Base-by-base conservation (phyloP, 1,284 basidiomycete species). In the Gymnopus androsaceus region DNA sequence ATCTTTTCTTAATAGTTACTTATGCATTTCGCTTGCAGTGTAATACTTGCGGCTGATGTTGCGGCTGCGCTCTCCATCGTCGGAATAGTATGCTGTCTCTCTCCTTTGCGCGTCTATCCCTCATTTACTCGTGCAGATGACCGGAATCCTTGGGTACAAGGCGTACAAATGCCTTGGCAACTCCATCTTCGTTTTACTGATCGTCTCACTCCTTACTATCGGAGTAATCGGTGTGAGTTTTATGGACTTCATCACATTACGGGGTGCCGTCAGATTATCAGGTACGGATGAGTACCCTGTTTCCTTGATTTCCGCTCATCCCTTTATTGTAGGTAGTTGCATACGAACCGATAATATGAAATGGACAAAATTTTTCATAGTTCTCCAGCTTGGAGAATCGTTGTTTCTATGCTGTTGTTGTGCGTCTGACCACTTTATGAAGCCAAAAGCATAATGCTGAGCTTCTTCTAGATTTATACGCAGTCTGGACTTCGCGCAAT, bases 101-200 rank as follows among this genome's bases (percentile, higher is more conserved):
- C 36, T 28, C n/a, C 45, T 30, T 14, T n/a, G 23, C 27, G 14
- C 15, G 25, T 9, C 2, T 19, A 46, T 59, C 41, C 11, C 38
- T 47, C 42, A n/a, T 25, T 51, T 25, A 51, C 31, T 14, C 27
- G 30, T 33, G 23, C 59, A 88, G 85, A 77, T 87, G 45, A 79
- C 82, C 0, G 84, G 84, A 30, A 82, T 87, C 38, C 71, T 86
- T 40, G 85, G 85, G 5, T 71, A 82, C 61, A 88, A 88, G 66
- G 84, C 82, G 4, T 88, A 87, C 62, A 80, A 79, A 60, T 87
- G 84, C 63, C 70, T 87, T 57, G 77, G 82, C 63, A 79, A 81
- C 59, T 79, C 81, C n/a, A 74, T 75, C 25, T 61, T 82, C 55
- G 78, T 87, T 37, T 71, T 81, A 17, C 61, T 72, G 9, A 61